Evolutionary conservation across 257 asterid genomes (phyloP).

Genomic region (Coffea eugenioides): DNA sequence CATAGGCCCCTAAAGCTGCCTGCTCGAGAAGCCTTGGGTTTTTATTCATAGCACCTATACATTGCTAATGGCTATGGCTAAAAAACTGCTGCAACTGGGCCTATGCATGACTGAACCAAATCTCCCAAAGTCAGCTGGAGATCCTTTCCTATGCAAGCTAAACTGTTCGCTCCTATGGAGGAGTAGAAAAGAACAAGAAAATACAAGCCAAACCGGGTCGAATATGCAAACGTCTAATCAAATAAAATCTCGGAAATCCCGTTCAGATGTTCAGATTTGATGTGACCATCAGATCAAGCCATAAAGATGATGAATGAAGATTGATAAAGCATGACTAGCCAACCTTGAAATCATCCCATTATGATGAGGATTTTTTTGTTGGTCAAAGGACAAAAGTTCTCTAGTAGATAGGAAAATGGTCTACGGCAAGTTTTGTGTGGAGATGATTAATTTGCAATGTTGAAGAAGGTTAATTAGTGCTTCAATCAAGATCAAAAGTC

Average conservation of each 20-base stretch:
- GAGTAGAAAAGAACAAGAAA: neutral
- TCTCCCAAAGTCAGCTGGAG: constrained; percentile 26
- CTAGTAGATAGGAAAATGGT: neutral
- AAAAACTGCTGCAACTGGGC: constrained; percentile 4
- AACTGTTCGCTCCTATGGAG: neutral
- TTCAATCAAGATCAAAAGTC: neutral
- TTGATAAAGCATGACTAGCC: neutral
- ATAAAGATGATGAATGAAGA: neutral
- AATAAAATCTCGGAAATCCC: constrained; percentile 29
- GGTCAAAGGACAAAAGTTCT: neutral
- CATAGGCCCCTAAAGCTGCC: neutral
- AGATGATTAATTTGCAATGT: neutral
- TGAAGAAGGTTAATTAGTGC: constrained; percentile 1
- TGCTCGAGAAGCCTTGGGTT: neutral
- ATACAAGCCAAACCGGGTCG: too few relatives aligned
- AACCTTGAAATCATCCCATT: constrained; percentile 24
- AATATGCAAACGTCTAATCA: constrained; percentile 20
- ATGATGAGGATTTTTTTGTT: constrained; percentile 3
- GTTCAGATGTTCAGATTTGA: constrained; percentile 25
- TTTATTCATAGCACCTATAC: neutral
- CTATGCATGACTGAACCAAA: constrained; percentile 13
- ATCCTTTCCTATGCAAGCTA: constrained; percentile 15
- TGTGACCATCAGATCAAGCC: constrained; percentile 16
- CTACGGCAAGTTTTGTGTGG: neutral
- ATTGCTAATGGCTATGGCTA: neutral